A percentile compares a stretch with the other conserved stretches of the same genome.
phyloP scores from a whole-genome alignment of 2,329 filamentous ascomycete species.

The Thielaviopsis musarum region DNA sequence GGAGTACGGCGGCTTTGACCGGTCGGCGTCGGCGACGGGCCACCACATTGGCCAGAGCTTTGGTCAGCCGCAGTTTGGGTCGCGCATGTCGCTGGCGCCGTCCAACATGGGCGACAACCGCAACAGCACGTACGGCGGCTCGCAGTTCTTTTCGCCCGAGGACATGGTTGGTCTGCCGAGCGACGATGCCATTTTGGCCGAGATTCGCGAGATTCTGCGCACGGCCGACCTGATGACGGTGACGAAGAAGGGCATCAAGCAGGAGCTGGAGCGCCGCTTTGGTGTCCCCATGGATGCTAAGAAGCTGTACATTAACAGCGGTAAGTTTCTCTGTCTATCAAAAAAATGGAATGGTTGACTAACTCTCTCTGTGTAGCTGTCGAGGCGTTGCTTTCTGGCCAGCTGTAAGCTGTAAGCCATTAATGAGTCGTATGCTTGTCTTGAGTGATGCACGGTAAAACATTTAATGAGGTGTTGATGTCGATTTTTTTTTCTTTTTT shows the following conservation, averaged over 20 bases:
- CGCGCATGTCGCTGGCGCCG: slow-evolving; percentile 65
- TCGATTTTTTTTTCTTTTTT: slow-evolving; percentile 5
- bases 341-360: neutral
- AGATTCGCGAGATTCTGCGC: slow-evolving; percentile 85
- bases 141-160: slow-evolving; percentile 41
- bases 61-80: slow-evolving; percentile 26
- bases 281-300: slow-evolving; percentile 71
- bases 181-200: slow-evolving; percentile 77
- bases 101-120: slow-evolving; percentile 47
- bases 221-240: slow-evolving; percentile 93
- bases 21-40: slow-evolving; percentile 38
- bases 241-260: slow-evolving; percentile 96
- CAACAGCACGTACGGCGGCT: slow-evolving; percentile 43
- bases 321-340: slow-evolving; percentile 34
- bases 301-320: slow-evolving; percentile 85
- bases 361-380: slow-evolving; percentile 32
- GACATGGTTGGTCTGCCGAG: slow-evolving; percentile 63
- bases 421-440: neutral
- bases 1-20: slow-evolving; percentile 51
- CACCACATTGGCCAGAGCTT: slow-evolving; percentile 28
- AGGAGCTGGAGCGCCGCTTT: slow-evolving; percentile 81
- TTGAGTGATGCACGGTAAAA: neutral
- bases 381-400: slow-evolving; percentile 61
- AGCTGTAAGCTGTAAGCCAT: slow-evolving; percentile 34
- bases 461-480: slow-evolving; percentile 5